Base-by-base conservation (phyloP, 345 rosid species). In the Lepidium africanum region DNA sequence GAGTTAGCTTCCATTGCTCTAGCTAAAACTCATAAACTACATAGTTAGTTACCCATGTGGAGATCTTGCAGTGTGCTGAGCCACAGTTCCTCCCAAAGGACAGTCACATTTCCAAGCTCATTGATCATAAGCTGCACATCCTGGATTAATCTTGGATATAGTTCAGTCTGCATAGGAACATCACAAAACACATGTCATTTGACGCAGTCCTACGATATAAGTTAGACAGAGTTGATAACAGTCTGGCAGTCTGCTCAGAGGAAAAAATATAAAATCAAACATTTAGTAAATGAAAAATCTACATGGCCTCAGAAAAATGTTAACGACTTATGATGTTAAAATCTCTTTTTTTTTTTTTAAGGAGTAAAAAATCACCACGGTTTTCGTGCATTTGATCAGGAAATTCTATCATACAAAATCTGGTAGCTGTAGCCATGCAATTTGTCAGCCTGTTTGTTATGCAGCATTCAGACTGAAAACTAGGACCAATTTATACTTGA, bases 21-120 rank as follows among this genome's bases (percentile, higher is more conserved):
- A 61, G 38, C 36, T 13, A 32, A 50, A 33, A 50, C 51, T 39
- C 36, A 60, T 32, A 17, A 32, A 54, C 61, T 63, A 32, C 45
- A 41, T 55, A 46, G 63, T 65, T 42, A 59, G 32, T 68, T 81
- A 92, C 98, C 98, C 83, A 88, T 84, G 69, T 89, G 96, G 78
- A 92, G 89, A 76, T 92, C 98, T 78, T 92, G 96, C 76, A 92
- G 96, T 37, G 98, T 92, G 83, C 96, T 81, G 54, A 92, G 90
- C 96, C 98, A 92, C 37, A 92, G 83, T 74, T 92, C 98, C 82
- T 92, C 98, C 98, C 98, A 92, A 48, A 92, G 94, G 71, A 92
- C 96, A 62, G 98, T 89, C 52, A 87, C 85, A 76, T 89, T 92
- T 54, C 81, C 91, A 57, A 92, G 96, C 69, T 92, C 96, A 74